phyloP scores from a whole-genome alignment of 495 filamentous ascomycete species.

The Beverwykella pulmonaria region DNA sequence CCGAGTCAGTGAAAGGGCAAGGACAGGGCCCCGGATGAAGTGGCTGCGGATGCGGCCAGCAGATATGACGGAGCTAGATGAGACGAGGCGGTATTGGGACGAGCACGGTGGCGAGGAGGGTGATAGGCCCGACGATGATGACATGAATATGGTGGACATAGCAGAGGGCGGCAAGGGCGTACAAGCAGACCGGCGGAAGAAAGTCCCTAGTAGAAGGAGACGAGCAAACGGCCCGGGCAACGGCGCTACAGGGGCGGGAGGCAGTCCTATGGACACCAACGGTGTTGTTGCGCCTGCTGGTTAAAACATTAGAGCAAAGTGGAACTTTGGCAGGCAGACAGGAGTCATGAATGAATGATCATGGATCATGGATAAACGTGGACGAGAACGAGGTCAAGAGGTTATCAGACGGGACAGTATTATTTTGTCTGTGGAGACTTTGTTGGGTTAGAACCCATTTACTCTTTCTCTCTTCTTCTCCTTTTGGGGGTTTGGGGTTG shows the following conservation, averaged over 20 bases:
- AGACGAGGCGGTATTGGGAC: slow-evolving; percentile 59
- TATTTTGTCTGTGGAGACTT: neutral
- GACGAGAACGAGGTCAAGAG: too few species aligned
- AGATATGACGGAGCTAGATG: slow-evolving; percentile 80
- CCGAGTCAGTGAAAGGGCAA: slow-evolving; percentile 81
- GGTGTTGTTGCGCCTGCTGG: slow-evolving; percentile 1
- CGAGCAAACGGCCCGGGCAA: slow-evolving; percentile 28
- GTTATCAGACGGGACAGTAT: neutral
- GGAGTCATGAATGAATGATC: too few species aligned
- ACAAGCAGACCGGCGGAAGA: slow-evolving; percentile 34
- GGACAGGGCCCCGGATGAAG: slow-evolving; percentile 90
- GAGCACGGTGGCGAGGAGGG: slow-evolving; percentile 40
- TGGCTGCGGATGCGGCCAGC: slow-evolving; percentile 86
- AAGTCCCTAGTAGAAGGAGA: slow-evolving; percentile 37
- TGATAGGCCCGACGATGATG: slow-evolving; percentile 47
- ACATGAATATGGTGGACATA: slow-evolving; percentile 55
- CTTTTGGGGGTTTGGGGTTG: neutral
- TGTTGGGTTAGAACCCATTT: neutral
- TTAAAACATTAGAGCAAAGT: neutral
- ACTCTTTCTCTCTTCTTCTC: neutral
- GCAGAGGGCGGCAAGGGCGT: slow-evolving; percentile 33
- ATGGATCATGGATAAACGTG: too few species aligned
- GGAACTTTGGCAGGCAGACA: too few species aligned
- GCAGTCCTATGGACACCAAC: slow-evolving; percentile 44
- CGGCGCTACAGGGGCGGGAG: slow-evolving; percentile 27